Base-by-base conservation (phyloP, 441 rosid species). In the Gossypium lobatum region DNA sequence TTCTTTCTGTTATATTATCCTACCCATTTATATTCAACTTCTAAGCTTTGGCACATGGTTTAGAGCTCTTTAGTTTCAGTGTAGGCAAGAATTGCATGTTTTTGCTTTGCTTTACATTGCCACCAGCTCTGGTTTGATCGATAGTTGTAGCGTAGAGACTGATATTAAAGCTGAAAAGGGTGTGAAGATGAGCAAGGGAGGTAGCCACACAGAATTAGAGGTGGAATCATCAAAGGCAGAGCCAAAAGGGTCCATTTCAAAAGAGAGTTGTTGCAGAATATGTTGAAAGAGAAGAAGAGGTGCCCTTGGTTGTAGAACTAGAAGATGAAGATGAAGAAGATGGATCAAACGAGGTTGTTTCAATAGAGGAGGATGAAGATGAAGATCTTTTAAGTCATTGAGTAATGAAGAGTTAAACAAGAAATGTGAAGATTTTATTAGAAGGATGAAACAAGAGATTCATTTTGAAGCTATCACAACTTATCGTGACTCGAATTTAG, bases 361-460 rank as follows among this genome's bases (percentile, higher is more conserved):
- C 11, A 39, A 8, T 39, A 39, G 72, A 73, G 7, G 64, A 71
- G 13, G 82, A 81, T 37, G 57, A 53, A 4, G 57, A 16, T 53
- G 2, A 16, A 3, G 55, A 52, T 14, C 80, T 37, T 6, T 48
- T 14, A n/a, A 48, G 18, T n/a, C 17, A 3, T 63, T 83, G 55
- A 89, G 86, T 75, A 57, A 61, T 1, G 97, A 92, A 53, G 97
- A 89, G 39, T 79, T 89, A 16, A 82, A 93, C 79, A 82, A 83
- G 85, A 89, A 77, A 80, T 91, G 88, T 57, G 97, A 93, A 1
- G 87, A 89, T 2, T 93, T 93, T 75, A 91, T 89, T 34, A 89
- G 80, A 60, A 85, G 45, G 84, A 81, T 93, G 91, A 89, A 74
- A 68, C 76, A 78, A 17, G 78, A 6, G 55, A 86, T 87, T 55